phyloP scores from a whole-genome alignment of 345 rosid genomes.

The Eucalyptus polybractea region DNA sequence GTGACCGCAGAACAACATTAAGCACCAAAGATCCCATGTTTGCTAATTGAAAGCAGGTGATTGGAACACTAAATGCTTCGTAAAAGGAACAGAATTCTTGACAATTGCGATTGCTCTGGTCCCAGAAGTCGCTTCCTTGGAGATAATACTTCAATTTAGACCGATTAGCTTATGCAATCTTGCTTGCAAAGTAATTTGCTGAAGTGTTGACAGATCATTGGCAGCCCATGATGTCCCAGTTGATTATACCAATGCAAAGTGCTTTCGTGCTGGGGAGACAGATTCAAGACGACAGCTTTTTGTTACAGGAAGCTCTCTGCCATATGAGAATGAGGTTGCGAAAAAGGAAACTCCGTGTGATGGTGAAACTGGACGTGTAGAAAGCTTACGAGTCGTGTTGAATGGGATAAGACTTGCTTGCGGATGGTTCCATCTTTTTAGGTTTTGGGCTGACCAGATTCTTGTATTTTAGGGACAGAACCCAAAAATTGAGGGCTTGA shows the following conservation, averaged over 20 bases:
- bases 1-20: neutral
- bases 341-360: neutral
- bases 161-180: neutral
- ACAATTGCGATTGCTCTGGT: neutral
- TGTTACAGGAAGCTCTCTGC: neutral
- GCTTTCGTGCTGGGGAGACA: neutral
- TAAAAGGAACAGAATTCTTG: neutral
- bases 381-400: neutral
- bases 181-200: neutral
- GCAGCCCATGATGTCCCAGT: neutral
- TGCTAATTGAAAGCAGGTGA: neutral
- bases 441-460: neutral
- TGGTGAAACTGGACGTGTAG: neutral
- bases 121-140: neutral
- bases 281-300: neutral
- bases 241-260: neutral
- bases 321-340: neutral
- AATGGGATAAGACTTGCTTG: neutral
- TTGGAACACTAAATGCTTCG: neutral
- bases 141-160: neutral
- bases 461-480: neutral
- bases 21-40: neutral
- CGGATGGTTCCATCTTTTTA: neutral
- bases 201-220: neutral
- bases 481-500: neutral